Evolutionary conservation across 805 yeast genomes (phyloP).

Genomic region (Nakazawaea ambrosiae): DNA sequence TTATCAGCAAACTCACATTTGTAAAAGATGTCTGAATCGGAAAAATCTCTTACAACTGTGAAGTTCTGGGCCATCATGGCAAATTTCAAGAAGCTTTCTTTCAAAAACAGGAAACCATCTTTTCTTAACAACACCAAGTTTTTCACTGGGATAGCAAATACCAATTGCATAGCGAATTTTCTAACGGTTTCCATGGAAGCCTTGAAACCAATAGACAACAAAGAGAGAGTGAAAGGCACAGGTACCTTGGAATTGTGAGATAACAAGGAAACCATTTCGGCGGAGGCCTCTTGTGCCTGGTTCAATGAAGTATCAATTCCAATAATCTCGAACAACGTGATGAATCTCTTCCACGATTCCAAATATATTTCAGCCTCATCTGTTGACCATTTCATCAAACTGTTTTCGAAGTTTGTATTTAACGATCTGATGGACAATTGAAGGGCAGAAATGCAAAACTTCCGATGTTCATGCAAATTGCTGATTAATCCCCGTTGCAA

Average conservation of each 20-base stretch:
- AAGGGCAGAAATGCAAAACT: constrained; percentile 59
- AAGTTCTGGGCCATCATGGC: constrained; percentile 61
- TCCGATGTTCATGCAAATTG: constrained; percentile 57
- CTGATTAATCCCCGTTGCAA: constrained; percentile 53
- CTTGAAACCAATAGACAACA: constrained; percentile 69
- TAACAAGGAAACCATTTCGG: constrained; percentile 52
- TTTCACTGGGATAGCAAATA: constrained; percentile 42
- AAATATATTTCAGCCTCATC: constrained; percentile 23
- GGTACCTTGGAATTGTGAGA: constrained; percentile 44
- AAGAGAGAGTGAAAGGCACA: constrained; percentile 63
- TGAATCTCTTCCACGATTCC: constrained; percentile 62
- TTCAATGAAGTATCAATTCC: constrained; percentile 83
- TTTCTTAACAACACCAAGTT: constrained; percentile 41
- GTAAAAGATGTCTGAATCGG: constrained; percentile 33
- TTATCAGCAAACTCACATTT: constrained; percentile 54
- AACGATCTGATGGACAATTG: constrained; percentile 50
- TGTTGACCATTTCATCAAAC: constrained; percentile 39
- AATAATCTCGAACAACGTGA: constrained; percentile 71
- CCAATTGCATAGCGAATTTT: constrained; percentile 48
- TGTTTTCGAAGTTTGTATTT: constrained; percentile 23
- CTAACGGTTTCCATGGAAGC: constrained; percentile 77
- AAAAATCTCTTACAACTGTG: constrained; percentile 28
- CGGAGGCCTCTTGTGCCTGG: constrained; percentile 72
- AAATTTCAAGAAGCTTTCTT: constrained; percentile 44
- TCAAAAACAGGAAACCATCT: constrained; percentile 29